These are phyloP conservation scores for Curvularia sp. DNA, from an alignment of 2,329 filamentous ascomycete species.

Conservation along the genomic window DNA sequence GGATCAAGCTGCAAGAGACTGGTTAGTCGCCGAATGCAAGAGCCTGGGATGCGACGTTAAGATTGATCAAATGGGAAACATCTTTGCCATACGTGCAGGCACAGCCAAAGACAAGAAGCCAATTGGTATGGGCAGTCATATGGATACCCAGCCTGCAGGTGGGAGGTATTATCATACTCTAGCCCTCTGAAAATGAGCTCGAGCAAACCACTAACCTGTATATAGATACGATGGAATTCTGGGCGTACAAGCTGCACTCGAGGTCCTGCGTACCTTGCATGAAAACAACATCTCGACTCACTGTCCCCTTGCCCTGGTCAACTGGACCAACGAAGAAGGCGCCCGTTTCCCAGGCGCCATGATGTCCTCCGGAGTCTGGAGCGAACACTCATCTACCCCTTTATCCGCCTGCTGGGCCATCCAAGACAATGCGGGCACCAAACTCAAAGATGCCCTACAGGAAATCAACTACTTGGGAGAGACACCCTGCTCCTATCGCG, in stretches of 20 bases:
- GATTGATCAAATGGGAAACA: slow-evolving; percentile 47
- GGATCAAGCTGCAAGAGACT: slow-evolving; percentile 40
- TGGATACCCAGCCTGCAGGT: slow-evolving; percentile 58
- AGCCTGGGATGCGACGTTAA: slow-evolving; percentile 39
- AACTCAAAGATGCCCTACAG: slow-evolving; percentile 45
- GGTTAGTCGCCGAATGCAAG: slow-evolving; percentile 40
- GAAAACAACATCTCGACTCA: slow-evolving; percentile 51
- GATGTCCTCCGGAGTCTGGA: slow-evolving; percentile 76
- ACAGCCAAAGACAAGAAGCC: slow-evolving; percentile 57
- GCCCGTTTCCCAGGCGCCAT: slow-evolving; percentile 78
- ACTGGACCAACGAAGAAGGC: slow-evolving; percentile 84
- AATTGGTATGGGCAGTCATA: slow-evolving; percentile 56
- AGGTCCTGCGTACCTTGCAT: slow-evolving; percentile 48
- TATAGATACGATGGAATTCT: slow-evolving; percentile 75
- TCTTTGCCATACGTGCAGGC: slow-evolving; percentile 43
- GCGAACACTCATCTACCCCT: slow-evolving; percentile 56
- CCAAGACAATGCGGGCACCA: slow-evolving; percentile 61
- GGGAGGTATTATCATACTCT: slow-evolving; percentile 8
- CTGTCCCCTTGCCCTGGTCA: slow-evolving; percentile 73
- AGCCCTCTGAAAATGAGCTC: no score
- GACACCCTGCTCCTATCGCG: slow-evolving; percentile 61
- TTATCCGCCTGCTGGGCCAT: slow-evolving; percentile 38
- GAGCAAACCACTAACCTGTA: not conserved
- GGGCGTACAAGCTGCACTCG: slow-evolving; percentile 68
- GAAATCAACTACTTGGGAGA: slow-evolving; percentile 44